A percentile compares a stretch with the other conserved stretches of the same genome.
These are phyloP conservation scores for Trichoderma hamatum DNA, from an alignment of 2,329 filamentous ascomycete genomes.

Conservation along the genomic window DNA sequence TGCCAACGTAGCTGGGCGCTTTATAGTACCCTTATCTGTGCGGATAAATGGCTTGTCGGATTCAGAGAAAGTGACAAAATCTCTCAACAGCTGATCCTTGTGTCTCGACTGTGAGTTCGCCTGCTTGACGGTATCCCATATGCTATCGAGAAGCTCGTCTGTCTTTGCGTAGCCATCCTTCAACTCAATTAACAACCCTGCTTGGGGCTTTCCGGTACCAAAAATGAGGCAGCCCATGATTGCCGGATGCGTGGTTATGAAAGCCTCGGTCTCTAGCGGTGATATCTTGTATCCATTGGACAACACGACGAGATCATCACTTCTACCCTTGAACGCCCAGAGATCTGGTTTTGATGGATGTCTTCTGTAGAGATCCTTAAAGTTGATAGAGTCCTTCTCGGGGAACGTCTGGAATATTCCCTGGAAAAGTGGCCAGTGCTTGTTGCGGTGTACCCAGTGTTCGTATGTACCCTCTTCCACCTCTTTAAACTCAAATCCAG, in stretches of 20 bases:
- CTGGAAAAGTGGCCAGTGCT: slow-evolving; percentile 37
- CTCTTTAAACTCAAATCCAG: slow-evolving; percentile 42
- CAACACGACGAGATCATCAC: slow-evolving; percentile 38
- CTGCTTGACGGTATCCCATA: slow-evolving; percentile 49
- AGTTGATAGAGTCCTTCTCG: slow-evolving; percentile 34
- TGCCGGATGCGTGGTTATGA: slow-evolving; percentile 34
- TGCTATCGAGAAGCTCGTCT: slow-evolving; percentile 43
- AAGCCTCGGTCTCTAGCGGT: slow-evolving; percentile 37
- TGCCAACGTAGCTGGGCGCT: slow-evolving; percentile 44
- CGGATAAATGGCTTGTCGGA: slow-evolving; percentile 47
- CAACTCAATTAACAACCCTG: slow-evolving; percentile 36
- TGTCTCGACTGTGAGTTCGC: slow-evolving; percentile 47
- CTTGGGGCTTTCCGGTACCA: slow-evolving; percentile 35
- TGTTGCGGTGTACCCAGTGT: slow-evolving; percentile 40
- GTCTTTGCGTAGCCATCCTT: slow-evolving; percentile 32
- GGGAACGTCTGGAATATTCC: slow-evolving; percentile 42
- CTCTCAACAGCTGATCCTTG: slow-evolving; percentile 47
- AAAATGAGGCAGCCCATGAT: slow-evolving; percentile 36
- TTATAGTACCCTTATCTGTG: slow-evolving; percentile 51
- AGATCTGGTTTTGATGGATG: slow-evolving; percentile 36
- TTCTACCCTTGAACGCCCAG: slow-evolving; percentile 38
- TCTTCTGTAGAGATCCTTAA: slow-evolving; percentile 38
- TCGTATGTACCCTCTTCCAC: slow-evolving; percentile 37
- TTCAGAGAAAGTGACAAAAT: slow-evolving; percentile 47
- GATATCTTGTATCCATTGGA: slow-evolving; percentile 41